phyloP scores from a whole-genome alignment of 2,329 filamentous ascomycete species.

The Fusarium agapanthi region DNA sequence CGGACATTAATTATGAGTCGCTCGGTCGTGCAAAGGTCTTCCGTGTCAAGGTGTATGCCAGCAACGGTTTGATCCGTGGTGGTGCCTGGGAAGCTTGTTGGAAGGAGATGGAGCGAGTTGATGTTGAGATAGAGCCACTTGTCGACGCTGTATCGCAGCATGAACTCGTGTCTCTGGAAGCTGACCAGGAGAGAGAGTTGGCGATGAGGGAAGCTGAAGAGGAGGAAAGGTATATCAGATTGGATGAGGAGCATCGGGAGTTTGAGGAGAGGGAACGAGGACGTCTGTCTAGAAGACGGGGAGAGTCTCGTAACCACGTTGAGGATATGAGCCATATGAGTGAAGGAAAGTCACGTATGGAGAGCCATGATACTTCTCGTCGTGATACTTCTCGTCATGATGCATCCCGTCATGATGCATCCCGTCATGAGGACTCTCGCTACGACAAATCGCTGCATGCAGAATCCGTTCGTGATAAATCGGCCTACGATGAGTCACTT shows the following conservation, averaged over 20 bases:
- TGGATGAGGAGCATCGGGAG: conserved; percentile 39
- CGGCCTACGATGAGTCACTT: conserved; percentile 2
- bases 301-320: conserved; percentile 11
- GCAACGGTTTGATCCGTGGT: conserved; percentile 91
- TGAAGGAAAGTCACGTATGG: conserved; percentile 22
- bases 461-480: conserved; percentile 16
- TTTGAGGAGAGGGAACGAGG: conserved; percentile 43
- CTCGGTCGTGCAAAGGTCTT: conserved; percentile 68
- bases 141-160: conserved; percentile 67
- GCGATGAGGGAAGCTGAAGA: conserved; percentile 49
- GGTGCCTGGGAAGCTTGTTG: conserved; percentile 94
- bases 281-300: conserved; percentile 21
- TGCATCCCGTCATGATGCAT: background rate
- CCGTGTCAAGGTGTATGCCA: conserved; percentile 89
- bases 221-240: conserved; percentile 44
- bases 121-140: conserved; percentile 87
- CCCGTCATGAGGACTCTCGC: conserved; percentile 5
- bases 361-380: background rate
- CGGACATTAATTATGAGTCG: conserved; percentile 63
- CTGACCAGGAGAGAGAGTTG: conserved; percentile 54
- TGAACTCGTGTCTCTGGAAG: conserved; percentile 66
- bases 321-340: conserved; percentile 3
- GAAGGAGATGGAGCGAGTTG: conserved; percentile 98
- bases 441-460: conserved; percentile 6
- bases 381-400: no score